Evolutionary conservation across 2,329 filamentous ascomycete species (phyloP).

Genomic region (Fusarium temperatum): DNA sequence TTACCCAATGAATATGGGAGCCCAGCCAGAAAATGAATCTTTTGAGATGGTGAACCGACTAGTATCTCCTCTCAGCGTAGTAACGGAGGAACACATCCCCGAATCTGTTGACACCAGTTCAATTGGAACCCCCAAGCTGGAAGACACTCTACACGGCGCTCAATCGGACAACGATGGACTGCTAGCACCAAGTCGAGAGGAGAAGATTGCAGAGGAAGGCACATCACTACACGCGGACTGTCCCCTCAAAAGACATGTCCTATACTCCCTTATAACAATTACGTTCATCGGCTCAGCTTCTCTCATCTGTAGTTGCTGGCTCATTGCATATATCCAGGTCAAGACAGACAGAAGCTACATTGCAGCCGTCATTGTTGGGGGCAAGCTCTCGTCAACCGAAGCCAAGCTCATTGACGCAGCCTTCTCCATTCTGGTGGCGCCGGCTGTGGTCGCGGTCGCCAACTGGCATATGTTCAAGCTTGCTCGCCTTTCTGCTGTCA

Average conservation of each 20-base stretch:
- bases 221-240: background rate
- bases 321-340: slow-evolving; percentile 12
- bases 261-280: slow-evolving; percentile 17
- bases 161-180: background rate
- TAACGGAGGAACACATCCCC: background rate
- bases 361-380: slow-evolving; percentile 7
- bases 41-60: background rate
- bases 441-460: slow-evolving; percentile 3
- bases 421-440: slow-evolving; percentile 25
- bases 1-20: background rate
- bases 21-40: background rate
- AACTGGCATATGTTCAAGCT: slow-evolving; percentile 34
- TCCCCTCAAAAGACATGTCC: slow-evolving; percentile 18
- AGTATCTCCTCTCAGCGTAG: background rate
- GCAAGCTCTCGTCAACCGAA: slow-evolving; percentile 3
- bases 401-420: slow-evolving; percentile 29
- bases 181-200: background rate
- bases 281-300: background rate
- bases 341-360: background rate
- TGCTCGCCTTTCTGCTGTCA: slow-evolving; percentile 21
- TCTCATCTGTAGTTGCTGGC: background rate
- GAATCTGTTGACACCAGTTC: background rate
- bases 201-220: background rate
- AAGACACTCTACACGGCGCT: background rate
- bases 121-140: background rate